Evolutionary conservation across 169 alveolate genomes (phyloP), one percentile per base, ranked within the genome.

Genomic region (Eimeria falciformis): DNA sequence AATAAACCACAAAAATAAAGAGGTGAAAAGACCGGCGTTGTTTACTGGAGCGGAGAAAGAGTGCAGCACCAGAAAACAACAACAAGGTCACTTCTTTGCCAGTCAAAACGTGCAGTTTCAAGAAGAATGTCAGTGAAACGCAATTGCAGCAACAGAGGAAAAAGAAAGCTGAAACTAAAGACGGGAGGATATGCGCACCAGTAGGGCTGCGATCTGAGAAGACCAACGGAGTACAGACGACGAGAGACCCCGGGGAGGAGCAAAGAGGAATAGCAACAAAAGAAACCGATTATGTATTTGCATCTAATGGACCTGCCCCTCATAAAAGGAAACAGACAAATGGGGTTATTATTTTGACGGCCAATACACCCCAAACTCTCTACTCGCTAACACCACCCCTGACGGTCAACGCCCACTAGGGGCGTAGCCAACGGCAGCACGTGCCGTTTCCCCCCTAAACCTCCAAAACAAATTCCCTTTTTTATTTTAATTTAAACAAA

Each of bases 141-240:
- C 37, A 6, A 29, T 71, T 71, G 82, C 82, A 71, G 43, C 43
- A 71, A 71, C 25, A 71, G 55, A 27, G 53, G n/a, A 71, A 9
- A 9, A n/a, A 23, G 37, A 27, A 37, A 37, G 55, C 18, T 21
- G 53, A 29, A 53, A 53, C 82, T 29, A 23, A 23, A 23, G 37
- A 29, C 25, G 82, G 43, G 43, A 53, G 46, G 43, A 45, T 25
- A 37, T 53, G 82, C 82, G 82, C 82, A 71, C 82, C 82, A 71
- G 82, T 29, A 29, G 82, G 43, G 82, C 29, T 71, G 82, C 82
- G 82, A 71, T 71, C 29, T 53, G 43, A 45, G 55, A 29, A 53
- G 53, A 71, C 55, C 55, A 14, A 18, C 29, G 14, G 62, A 50
- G 29, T 65, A 65, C 75, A 65, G 82, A 29, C 43, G 82, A 29